Base-by-base conservation (phyloP, 495 filamentous ascomycete genomes). In the Penicillium angulare region DNA sequence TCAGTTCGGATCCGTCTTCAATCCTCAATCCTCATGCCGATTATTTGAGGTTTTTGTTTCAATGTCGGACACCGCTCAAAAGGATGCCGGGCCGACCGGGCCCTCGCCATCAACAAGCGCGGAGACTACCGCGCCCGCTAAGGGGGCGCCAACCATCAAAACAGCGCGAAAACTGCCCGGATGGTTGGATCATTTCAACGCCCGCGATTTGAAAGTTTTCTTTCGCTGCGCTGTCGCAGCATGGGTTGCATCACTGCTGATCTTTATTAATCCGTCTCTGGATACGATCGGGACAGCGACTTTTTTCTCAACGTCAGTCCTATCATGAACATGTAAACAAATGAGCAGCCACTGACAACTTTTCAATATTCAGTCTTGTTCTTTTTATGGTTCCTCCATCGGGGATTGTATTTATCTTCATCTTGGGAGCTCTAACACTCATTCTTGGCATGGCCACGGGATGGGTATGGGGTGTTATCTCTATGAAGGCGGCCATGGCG, bases 171-270 rank as follows among this genome's bases (percentile, higher is more conserved):
- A 61, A 29, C 33, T 75, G 39, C 73, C 73, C 3, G 46, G 51
- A 20, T 73, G 61, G 50, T 57, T 75, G 17, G 64, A 75, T 44
- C 73, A 76, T 47, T 75, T 75, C 67, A 74, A 74, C 59, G 64
- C 51, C 5, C 69, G 66, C 54, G 72, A 77, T 40, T 54, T 77
- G 27, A 76, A 76, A 59, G 60, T 68, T 16, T 53, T 74, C 17
- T 72, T 76, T 46, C 71, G 73, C 24, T 77, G 73, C 34, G 67
- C 61, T 39, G 56, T 71, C 5, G 72, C 68, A 5, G 66, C 62
- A 20, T 77, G 73, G 73, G 66, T 76, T 33, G 68, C 67, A 1
- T 63, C 57, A 3, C 52, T 77, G 31, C 52, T 77, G 52, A 68
- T 76, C 9, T 65, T 75, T 24, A 77, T 77, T 40, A 42, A 29